Base-by-base conservation (phyloP, 805 yeast species). In the Suhomyces faveliae region DNA sequence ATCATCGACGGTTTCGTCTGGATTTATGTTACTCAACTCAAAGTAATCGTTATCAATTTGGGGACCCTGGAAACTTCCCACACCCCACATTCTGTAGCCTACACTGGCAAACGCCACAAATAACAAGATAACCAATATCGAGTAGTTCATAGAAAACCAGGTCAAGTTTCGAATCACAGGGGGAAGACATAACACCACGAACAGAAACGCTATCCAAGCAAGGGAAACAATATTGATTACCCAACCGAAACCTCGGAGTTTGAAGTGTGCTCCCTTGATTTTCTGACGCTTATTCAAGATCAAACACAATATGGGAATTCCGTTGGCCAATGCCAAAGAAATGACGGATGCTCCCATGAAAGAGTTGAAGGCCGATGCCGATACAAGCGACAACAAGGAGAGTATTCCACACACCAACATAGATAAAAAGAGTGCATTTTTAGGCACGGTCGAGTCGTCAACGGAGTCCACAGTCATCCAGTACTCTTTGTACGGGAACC, bases 261-360 rank as follows among this genome's bases (percentile, higher is more conserved):
- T 80, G 63, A 86, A 82, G 0, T 85, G 81, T 0, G 89, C 82
- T 39, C 89, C 89, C 55, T 79, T 76, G 27, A 87, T 73, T 49
- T 84, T 83, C 42, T 70, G 65, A 47, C 94, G 66, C 46, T 79
- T 80, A 50, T 84, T 78, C 20, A 85, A 59, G 59, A 87, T 59
- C 3, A 82, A 77, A n/a, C 83, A 73, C 0, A 84, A 54, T 21
- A 87, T 83, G 2, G 96, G 96, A 12, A 88, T 80, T 3, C 89
- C 83, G 51, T 89, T 85, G 2, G 94, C 89, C 24, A 86, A 72
- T 43, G 89, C 83, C 49, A 88, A 68, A 2, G 89, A 78, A 17
- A 87, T 76, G 2, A 89, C 94, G 8, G 92, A 84, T 13, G 91
- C 84, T 0, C 95, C 94, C 69, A 87, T 81, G 63, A 88, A 87